phyloP scores from a whole-genome alignment of 768 basidiomycete genomes.

The Fomitopsis serialis region DNA sequence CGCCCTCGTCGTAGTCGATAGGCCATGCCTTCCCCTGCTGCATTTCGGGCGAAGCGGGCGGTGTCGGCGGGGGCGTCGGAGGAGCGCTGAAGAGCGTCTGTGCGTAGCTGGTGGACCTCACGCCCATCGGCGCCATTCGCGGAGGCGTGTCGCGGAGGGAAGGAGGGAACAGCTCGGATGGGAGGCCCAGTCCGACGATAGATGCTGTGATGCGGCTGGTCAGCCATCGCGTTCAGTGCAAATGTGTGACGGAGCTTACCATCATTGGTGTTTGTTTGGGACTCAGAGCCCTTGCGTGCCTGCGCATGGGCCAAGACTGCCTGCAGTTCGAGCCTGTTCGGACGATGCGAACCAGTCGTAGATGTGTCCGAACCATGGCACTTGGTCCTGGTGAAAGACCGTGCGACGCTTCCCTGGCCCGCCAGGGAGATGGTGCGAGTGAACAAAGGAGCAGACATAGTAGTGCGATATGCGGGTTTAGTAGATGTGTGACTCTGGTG shows the following conservation, averaged over 20 bases:
- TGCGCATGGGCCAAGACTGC: conserved; percentile 7
- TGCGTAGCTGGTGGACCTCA: background rate
- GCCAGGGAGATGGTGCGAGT: background rate
- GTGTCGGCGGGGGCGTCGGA: too few species aligned
- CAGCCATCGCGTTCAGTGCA: background rate
- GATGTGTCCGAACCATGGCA: background rate
- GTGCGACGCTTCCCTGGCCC: background rate
- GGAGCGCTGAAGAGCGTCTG: too few species aligned
- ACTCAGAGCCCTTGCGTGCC: conserved; percentile 1
- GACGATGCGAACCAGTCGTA: conserved; percentile 3
- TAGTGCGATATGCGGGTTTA: background rate
- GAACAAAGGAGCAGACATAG: background rate
- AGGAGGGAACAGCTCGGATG: conserved; percentile 1
- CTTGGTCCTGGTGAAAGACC: background rate
- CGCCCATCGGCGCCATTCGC: background rate
- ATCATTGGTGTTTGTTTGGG: conserved; percentile 1
- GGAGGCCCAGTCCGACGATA: background rate
- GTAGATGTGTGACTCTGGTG: background rate
- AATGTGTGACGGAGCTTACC: conserved; percentile 1
- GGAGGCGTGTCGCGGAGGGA: conserved; percentile 2
- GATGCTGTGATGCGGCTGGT: conserved; percentile 2
- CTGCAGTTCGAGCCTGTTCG: conserved; percentile 14
- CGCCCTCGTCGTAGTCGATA: too few species aligned
- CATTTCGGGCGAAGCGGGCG: too few species aligned
- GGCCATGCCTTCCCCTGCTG: too few species aligned